Evolutionary conservation across 371 early-diverging fungal species (phyloP).

Genomic region (Cladochytrium tenue): DNA sequence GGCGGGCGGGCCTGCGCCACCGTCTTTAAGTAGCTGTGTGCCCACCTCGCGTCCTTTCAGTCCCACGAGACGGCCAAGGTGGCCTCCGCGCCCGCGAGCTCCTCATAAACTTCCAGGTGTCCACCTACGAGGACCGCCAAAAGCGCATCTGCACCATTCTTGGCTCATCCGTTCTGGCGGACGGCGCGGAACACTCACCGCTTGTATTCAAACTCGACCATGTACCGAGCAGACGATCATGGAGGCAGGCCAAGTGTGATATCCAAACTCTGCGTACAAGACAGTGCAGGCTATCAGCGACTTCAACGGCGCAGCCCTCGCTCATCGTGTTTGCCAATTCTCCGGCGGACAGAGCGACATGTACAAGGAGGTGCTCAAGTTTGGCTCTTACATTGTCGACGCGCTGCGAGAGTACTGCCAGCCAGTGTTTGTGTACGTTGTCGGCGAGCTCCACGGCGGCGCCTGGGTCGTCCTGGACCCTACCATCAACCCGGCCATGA

Average conservation of each 20-base stretch:
- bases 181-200: constrained; percentile 59
- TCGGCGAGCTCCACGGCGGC: constrained; percentile 98
- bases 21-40: constrained; percentile 68
- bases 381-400: constrained; percentile 96
- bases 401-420: constrained; percentile 90
- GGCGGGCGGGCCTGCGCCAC: constrained; percentile 60
- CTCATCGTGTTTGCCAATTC: constrained; percentile 99
- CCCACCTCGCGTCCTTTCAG: constrained; percentile 78
- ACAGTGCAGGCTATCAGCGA: constrained; percentile 97
- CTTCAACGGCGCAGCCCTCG: constrained; percentile 97
- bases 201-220: constrained; percentile 42
- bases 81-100: constrained; percentile 88
- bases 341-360: constrained; percentile 98
- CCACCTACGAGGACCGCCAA: constrained; percentile 88
- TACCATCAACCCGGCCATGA: constrained; percentile 95
- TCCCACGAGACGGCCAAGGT: constrained; percentile 83
- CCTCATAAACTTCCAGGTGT: constrained; percentile 88
- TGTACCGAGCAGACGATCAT: constrained; percentile 81
- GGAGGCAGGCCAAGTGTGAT: constrained; percentile 98
- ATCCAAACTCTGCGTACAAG: constrained; percentile 97
- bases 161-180: constrained; percentile 66
- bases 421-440: constrained; percentile 96
- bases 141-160: constrained; percentile 83
- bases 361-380: constrained; percentile 96
- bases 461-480: constrained; percentile 99